Evolutionary conservation across 2,329 filamentous ascomycete genomes (phyloP).

Genomic region (Epichloe elymi): DNA sequence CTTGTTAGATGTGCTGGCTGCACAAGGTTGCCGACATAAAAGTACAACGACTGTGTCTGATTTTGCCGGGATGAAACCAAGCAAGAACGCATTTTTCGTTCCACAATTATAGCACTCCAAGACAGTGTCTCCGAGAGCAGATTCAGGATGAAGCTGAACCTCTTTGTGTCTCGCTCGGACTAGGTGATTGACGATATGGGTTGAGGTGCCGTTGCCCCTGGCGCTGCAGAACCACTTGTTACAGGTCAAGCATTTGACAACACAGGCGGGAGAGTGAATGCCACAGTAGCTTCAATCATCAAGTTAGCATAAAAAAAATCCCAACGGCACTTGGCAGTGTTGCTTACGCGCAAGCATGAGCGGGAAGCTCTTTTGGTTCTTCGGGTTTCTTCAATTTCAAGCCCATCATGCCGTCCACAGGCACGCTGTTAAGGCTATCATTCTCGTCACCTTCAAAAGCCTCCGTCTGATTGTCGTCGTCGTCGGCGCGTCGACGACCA

Average conservation of each 20-base stretch:
- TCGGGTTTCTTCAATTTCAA: constrained; percentile 44
- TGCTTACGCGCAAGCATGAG: constrained; percentile 87
- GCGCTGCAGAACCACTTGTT: constrained; percentile 99
- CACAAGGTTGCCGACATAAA: constrained; percentile 91
- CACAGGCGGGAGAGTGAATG: constrained; percentile 88
- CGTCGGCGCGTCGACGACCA: constrained; percentile 60
- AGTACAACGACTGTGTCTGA: constrained; percentile 97
- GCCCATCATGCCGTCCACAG: constrained; percentile 62
- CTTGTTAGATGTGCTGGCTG: constrained; percentile 86
- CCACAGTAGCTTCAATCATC: constrained; percentile 63
- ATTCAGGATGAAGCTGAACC: constrained; percentile 89
- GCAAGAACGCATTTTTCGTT: constrained; percentile 96
- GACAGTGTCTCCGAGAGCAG: constrained; percentile 86
- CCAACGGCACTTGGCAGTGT: constrained; percentile 1
- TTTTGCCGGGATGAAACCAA: constrained; percentile 96
- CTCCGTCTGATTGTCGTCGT: constrained; percentile 83
- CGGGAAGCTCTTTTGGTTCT: constrained; percentile 80
- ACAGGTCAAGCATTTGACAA: constrained; percentile 91
- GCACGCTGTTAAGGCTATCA: constrained; percentile 64
- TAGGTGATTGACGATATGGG: constrained; percentile 96
- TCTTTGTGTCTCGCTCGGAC: constrained; percentile 97
- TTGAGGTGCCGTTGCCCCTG: constrained; percentile 89
- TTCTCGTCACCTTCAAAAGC: constrained; percentile 71
- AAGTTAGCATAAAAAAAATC: not conserved
- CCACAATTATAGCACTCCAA: constrained; percentile 99